Conservation (phyloP, 768 basidiomycete species). For the Auricularia sp. region DNA sequence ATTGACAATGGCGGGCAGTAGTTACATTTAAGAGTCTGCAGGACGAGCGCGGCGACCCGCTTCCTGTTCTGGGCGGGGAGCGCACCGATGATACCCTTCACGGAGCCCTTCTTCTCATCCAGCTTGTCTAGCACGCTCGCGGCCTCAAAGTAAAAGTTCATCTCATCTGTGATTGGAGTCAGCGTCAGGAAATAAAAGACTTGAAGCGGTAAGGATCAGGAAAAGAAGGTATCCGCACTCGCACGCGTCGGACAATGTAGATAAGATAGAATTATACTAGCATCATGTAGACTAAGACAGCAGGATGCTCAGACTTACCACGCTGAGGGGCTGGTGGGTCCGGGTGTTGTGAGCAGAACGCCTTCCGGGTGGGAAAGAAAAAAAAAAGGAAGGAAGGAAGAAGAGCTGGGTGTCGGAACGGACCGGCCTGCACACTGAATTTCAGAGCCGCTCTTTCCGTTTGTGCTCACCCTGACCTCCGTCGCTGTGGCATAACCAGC, state of each 20-base stretch:
- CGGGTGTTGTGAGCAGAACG: too few relatives aligned
- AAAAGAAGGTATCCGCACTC: background rate
- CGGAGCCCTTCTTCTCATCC: constrained; percentile 83
- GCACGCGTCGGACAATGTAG: constrained; percentile 74
- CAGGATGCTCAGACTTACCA: constrained; percentile 1
- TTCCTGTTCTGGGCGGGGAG: constrained; percentile 67
- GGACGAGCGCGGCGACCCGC: constrained; percentile 75
- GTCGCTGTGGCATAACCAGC: background rate
- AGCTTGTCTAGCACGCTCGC: constrained; percentile 74
- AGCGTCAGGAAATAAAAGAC: background rate
- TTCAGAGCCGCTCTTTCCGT: background rate
- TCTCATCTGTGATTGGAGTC: constrained; percentile 21
- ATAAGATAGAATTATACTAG: constrained; percentile 43
- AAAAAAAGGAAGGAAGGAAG: background rate
- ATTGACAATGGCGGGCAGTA: constrained; percentile 13
- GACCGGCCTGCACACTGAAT: background rate
- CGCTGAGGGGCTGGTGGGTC: too few relatives aligned
- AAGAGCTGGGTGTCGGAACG: background rate
- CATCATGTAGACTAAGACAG: constrained; percentile 37
- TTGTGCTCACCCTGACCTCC: background rate
- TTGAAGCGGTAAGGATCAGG: background rate
- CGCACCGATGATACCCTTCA: constrained; percentile 71
- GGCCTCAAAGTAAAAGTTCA: constrained; percentile 96
- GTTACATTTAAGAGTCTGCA: constrained; percentile 92
- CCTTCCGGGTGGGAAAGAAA: background rate